Conservation (phyloP, 202 grass and related monocot species). For the Musa balbisiana region DNA sequence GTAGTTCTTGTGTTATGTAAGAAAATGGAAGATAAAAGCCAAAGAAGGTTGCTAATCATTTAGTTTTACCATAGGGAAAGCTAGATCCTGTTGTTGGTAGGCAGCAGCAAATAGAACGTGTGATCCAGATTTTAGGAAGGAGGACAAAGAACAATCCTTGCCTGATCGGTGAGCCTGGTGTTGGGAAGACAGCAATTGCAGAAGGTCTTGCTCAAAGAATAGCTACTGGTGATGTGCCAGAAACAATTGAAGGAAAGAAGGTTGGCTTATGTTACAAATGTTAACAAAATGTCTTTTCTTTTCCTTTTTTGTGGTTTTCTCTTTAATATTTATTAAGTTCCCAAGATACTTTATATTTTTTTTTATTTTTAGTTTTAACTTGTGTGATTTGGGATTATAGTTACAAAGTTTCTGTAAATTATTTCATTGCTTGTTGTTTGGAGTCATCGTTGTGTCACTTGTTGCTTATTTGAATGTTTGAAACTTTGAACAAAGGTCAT, state of each 20-base stretch:
- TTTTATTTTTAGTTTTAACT: not conserved
- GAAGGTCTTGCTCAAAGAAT: conserved; percentile 86
- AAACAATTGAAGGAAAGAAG: conserved; percentile 91
- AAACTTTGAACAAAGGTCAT: conserved; percentile 49
- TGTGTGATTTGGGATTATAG: too few species aligned
- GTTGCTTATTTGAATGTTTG: conserved; percentile 1
- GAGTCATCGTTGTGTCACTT: too few species aligned
- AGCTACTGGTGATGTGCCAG: conserved; percentile 67
- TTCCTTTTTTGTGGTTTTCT: not conserved
- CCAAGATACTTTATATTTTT: not conserved
- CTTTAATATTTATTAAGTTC: not conserved
- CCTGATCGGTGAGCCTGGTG: conserved; percentile 82
- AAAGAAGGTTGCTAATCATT: too few species aligned
- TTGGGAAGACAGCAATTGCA: conserved; percentile 84
- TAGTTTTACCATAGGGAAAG: conserved; percentile 43
- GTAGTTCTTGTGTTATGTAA: conserved; percentile 26
- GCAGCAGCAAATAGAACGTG: conserved; percentile 69
- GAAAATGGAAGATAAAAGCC: not conserved
- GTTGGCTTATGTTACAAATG: conserved; percentile 22
- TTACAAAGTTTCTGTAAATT: too few species aligned
- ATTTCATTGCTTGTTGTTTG: too few species aligned
- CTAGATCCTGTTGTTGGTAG: conserved; percentile 75
- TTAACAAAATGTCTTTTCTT: not conserved
- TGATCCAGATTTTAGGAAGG: conserved; percentile 64
- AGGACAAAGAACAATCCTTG: conserved; percentile 88